Base-by-base conservation (phyloP, 225 moss, liverwort and hornwort species). In the Bryum argenteum region DNA sequence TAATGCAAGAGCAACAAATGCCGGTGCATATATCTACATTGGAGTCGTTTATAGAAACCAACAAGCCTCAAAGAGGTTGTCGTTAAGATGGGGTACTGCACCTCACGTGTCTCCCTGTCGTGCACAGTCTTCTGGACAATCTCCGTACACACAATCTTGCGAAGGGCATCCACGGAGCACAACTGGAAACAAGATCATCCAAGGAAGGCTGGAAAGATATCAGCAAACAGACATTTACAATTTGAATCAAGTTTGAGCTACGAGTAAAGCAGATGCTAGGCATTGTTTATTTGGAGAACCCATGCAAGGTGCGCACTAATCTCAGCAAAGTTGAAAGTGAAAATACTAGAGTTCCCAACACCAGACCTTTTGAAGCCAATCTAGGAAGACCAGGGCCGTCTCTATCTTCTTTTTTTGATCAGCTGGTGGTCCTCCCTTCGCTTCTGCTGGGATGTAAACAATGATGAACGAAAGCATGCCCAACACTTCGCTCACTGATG, bases 101-200 rank as follows among this genome's bases (percentile, higher is more conserved):
- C 86, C 83, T 83, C 80, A 39, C 7, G 28, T 18, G 75, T 70
- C 55, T 70, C 83, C 54, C 22, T 80, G 51, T 79, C 78, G 51
- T 58, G 52, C 56, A 71, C 50, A 60, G 59, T 71, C 65, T 62
- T 54, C 63, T 41, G 54, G 21, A 88, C 76, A 67, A 88, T 80
- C 73, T 90, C 92, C 58, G 74, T 82, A 65, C 90, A 92, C 44
- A 98, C 79, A 48, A 98, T 81, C 68, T 84, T 79, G 62, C 97
- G 94, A 16, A 98, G 79, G 56, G 88, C 90, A 71, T 84, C 86
- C 78, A 94, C 91, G 16, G 89, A 80, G 84, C 92, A 98, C 67
- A 98, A 74, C 97, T 98, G 87, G 62, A 77, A 41, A 45, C 1
- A 33, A 6, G 33, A 33, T 5, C 33, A 33, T 3, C 33, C 33